Conservation (phyloP, 1,139 yeast species). For the Candida pseudocylindracea region DNA sequence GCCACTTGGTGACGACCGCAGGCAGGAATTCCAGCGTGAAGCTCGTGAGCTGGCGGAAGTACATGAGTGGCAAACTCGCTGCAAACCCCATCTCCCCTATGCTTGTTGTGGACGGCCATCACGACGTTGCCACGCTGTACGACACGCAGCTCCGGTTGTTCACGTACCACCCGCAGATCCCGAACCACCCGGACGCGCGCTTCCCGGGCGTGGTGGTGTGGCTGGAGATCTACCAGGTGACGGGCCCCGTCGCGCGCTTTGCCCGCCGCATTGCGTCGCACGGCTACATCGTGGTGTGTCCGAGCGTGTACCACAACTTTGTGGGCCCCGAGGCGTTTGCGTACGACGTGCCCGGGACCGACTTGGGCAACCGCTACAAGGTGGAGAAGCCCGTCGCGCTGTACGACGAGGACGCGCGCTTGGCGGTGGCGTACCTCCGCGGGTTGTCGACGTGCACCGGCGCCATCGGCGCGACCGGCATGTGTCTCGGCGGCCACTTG, state of each 20-base stretch:
- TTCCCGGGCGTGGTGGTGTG: conserved; percentile 67
- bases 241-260: conserved; percentile 58
- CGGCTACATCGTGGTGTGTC: conserved; percentile 60
- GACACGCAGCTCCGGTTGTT: conserved; percentile 50
- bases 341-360: conserved; percentile 58
- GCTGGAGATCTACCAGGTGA: conserved; percentile 66
- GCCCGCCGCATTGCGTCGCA: conserved; percentile 64
- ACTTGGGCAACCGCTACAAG: conserved; percentile 48
- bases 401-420: conserved; percentile 52
- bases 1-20: conserved; percentile 34
- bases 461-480: conserved; percentile 61
- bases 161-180: conserved; percentile 44
- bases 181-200: conserved; percentile 51
- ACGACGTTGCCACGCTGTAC: conserved; percentile 42
- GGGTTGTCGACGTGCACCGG: conserved; percentile 47
- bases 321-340: conserved; percentile 39
- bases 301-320: conserved; percentile 62
- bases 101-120: conserved; percentile 46
- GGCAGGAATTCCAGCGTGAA: no score
- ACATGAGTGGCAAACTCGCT: no score
- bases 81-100: background rate
- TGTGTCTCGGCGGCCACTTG: conserved; percentile 75
- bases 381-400: conserved; percentile 43
- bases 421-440: conserved; percentile 40
- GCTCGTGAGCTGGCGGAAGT: no score